Conservation (phyloP, 1,284 basidiomycete genomes). For the Stereum hirsutum region DNA sequence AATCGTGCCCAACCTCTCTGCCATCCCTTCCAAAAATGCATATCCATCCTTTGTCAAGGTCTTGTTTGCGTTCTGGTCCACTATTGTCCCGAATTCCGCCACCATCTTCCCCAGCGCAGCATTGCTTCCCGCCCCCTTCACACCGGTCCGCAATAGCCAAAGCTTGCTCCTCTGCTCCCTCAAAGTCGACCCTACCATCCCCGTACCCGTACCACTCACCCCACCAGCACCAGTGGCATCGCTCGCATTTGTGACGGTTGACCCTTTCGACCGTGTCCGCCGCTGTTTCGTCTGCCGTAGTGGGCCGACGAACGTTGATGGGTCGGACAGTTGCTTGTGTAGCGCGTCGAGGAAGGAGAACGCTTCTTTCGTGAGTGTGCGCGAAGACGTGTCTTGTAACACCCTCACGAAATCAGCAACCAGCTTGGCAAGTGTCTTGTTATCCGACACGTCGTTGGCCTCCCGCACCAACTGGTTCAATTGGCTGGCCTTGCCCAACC, state of each 20-base stretch:
- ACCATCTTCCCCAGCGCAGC: constrained; percentile 51
- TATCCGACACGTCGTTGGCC: constrained; percentile 40
- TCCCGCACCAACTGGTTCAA: constrained; percentile 36
- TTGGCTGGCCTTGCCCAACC: constrained; percentile 41
- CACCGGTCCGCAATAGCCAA: constrained; percentile 43
- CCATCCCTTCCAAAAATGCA: constrained; percentile 54
- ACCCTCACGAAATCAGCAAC: constrained; percentile 50
- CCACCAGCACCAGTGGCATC: not conserved
- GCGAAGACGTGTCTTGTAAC: constrained; percentile 52
- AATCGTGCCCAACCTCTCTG: constrained; percentile 35
- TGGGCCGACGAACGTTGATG: constrained; percentile 47
- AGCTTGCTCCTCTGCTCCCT: constrained; percentile 50
- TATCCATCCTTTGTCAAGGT: constrained; percentile 72
- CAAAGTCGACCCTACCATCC: constrained; percentile 13
- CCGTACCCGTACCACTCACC: constrained; percentile 8
- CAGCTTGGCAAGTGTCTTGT: constrained; percentile 37
- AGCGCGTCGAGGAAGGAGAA: constrained; percentile 59
- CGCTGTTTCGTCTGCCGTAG: constrained; percentile 38
- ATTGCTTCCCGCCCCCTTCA: constrained; percentile 39
- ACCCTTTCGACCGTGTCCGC: constrained; percentile 20
- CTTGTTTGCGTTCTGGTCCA: constrained; percentile 52
- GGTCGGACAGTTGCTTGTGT: constrained; percentile 58
- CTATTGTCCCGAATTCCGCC: constrained; percentile 56
- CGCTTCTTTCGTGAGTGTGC: constrained; percentile 60
- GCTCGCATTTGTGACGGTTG: not conserved